Evolutionary conservation across 306 rosid species (phyloP), one percentile per base, ranked within the genome.

Genomic region (Elaeagnus macrophylla): DNA sequence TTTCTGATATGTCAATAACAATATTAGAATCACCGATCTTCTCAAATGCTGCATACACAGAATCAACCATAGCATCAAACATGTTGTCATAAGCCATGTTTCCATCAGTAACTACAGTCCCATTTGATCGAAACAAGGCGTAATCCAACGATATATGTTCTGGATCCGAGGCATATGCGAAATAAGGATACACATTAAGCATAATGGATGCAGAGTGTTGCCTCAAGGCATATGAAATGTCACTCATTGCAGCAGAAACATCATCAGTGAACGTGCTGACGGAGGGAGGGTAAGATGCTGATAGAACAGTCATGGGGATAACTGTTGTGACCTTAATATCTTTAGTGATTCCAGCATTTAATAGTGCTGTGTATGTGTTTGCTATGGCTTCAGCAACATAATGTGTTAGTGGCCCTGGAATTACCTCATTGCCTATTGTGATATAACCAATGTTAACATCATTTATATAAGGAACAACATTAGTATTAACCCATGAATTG

Each of bases 171-270:
- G 56, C 67, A 37, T 68, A 72, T 10, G 72, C 60, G 12, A 65
- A 60, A 17, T 72, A 72, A 10, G 73, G 78, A 38, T 77, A 68
- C 41, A 43, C 54, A 48, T 68, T 67, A 42, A 71, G 5, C 74
- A 75, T 10, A n/a, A 75, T 45, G 0, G 71, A 65, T 5, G 73
- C 37, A 0, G 43, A 60, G 5, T 45, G 64, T 5, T n/a, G 17
- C 1, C 46, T 15, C 7, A 71, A 36, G n/a, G 62, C 54, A 0
- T 4, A 10, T 7, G 6, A 12, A 38, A 71, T 72, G 53, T 17
- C 66, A 1, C 2, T 13, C 47, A 72, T n/a, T 8, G 3, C 7
- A 2, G 7, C 35, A 3, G 9, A 2, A 3, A n/a, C 7, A 0
- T 25, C 25, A 1, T 6, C 4, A 10, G 14, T 8, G 43, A 77